phyloP scores from a whole-genome alignment of 1,284 basidiomycete species.

The Leccinum griseonigrum region DNA sequence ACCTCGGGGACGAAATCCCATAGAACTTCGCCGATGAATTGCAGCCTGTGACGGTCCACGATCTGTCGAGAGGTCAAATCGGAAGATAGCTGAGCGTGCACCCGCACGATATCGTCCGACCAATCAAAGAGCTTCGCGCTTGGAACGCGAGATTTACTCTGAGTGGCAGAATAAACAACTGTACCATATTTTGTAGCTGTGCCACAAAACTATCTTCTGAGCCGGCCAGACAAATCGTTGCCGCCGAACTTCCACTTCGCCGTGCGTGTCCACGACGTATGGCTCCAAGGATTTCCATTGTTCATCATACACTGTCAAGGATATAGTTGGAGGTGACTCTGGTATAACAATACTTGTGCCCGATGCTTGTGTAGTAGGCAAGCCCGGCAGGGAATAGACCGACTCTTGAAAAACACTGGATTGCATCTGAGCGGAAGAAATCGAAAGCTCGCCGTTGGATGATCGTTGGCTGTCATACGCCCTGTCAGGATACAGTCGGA shows the following conservation, averaged over 20 bases:
- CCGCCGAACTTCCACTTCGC: constrained; percentile 53
- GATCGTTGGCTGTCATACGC: constrained; percentile 2
- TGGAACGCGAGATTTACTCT: constrained; percentile 75
- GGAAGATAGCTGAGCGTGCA: constrained; percentile 65
- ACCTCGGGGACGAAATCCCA: constrained; percentile 54
- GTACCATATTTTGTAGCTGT: constrained; percentile 60
- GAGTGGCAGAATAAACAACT: constrained; percentile 73
- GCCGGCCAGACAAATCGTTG: constrained; percentile 65
- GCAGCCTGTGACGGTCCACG: constrained; percentile 45
- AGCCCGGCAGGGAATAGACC: constrained; percentile 20
- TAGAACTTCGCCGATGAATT: constrained; percentile 56
- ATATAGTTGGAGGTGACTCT: constrained; percentile 10
- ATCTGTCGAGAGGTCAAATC: constrained; percentile 47
- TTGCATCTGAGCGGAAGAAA: constrained; percentile 12
- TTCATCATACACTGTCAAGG: constrained; percentile 8
- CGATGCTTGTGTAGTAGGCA: constrained; percentile 10
- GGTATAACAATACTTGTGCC: constrained; percentile 3
- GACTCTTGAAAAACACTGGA: constrained; percentile 24
- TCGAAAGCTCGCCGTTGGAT: constrained; percentile 8
- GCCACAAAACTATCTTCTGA: constrained; percentile 70
- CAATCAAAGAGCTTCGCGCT: constrained; percentile 73
- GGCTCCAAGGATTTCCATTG: constrained; percentile 25
- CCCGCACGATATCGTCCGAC: constrained; percentile 78
- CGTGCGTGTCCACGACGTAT: constrained; percentile 34
- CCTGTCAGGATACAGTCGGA: too few species aligned